phyloP scores from a whole-genome alignment of 441 rosid genomes.

The Aleurites moluccanus region DNA sequence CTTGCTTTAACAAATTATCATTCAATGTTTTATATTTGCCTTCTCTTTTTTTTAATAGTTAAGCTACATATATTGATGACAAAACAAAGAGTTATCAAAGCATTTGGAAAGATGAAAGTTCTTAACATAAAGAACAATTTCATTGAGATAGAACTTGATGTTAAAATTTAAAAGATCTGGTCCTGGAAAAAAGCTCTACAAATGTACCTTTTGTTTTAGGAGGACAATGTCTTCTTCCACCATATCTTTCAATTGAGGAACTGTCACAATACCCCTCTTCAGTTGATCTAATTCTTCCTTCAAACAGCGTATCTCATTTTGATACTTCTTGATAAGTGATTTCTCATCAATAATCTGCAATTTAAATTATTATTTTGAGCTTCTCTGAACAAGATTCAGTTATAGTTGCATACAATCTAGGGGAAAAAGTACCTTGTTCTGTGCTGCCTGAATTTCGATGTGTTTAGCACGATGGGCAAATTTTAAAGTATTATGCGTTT shows the following conservation, averaged over 20 bases:
- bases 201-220: slow-evolving; percentile 83
- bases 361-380: slow-evolving; percentile 31
- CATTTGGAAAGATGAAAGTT: not conserved
- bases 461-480: slow-evolving; percentile 98
- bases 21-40: not conserved
- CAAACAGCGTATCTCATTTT: slow-evolving; percentile 85
- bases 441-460: slow-evolving; percentile 92
- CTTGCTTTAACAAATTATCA: not conserved
- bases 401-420: not conserved
- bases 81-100: slow-evolving; percentile 6
- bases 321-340: slow-evolving; percentile 98
- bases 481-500: slow-evolving; percentile 97
- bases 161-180: slow-evolving; percentile 13
- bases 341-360: slow-evolving; percentile 97
- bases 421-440: slow-evolving; percentile 69
- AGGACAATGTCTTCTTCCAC: slow-evolving; percentile 72
- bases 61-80: not conserved
- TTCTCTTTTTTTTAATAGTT: not conserved
- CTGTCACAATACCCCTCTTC: slow-evolving; percentile 72
- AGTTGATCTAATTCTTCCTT: slow-evolving; percentile 90
- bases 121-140: slow-evolving; percentile 7
- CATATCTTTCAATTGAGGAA: slow-evolving; percentile 64
- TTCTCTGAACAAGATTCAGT: not conserved
- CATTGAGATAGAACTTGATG: slow-evolving; percentile 5
- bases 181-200: not conserved